Evolutionary conservation across 106 monocot species (phyloP), one percentile per base, ranked within the genome.

Genomic region (Acorus gramineus): DNA sequence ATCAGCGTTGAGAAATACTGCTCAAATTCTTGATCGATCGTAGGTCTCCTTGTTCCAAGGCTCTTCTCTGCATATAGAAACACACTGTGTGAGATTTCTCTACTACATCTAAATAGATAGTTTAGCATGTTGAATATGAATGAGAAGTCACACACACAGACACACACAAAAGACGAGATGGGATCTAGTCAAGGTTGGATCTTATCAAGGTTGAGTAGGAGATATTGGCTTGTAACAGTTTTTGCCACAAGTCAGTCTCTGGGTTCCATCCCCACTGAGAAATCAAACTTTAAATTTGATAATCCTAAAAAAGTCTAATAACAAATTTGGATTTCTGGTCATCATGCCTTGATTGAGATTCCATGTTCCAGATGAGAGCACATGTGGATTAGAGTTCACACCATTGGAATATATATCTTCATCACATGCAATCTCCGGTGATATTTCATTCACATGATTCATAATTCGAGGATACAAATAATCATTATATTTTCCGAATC

Each of bases 21-120:
- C 75, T 94, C 86, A 8, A 89, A 89, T 66, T 94, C 93, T 69
- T 94, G 83, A 82, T 89, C 93, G 11, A 89, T 84, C 11, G 89
- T 89, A 49, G 70, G 79, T 52, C 74, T 79, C 64, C 48, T 73
- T 8, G 69, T 46, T 13, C 67, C 68, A 44, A 64, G 55, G 66
- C 54, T 66, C 62, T 46, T 64, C 73, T 74, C 85, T 78, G 84
- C 66, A 82, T 11, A 42, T 10, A 51, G 50, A 61, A 14, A 42
- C 4, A 11, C 12, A 50, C 48, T 44, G 3, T 46, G 7, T 8
- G 4, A 63, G 47, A 9, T 44, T 53, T 6, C 5, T n/a, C 13
- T 3, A 47, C 4, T 13, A 5, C 50, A 7, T 44, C 62, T 9
- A 28, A 28, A 28, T 28, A 28, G 28, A 28, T 28, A 1, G 28